These are phyloP conservation scores for Candida vaughaniae DNA, from an alignment of 805 yeast species.

Conservation along the genomic window DNA sequence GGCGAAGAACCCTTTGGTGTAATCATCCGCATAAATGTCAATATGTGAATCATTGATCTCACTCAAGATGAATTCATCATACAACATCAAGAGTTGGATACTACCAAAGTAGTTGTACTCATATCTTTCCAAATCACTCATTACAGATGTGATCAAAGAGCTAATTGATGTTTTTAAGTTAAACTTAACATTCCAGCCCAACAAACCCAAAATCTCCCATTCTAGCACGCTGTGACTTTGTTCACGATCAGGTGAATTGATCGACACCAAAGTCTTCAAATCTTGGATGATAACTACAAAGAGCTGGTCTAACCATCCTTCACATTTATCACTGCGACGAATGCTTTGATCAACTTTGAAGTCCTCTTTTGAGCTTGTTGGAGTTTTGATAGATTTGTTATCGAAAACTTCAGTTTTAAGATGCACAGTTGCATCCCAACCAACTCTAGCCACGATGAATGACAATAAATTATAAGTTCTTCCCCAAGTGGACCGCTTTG, in stretches of 20 bases:
- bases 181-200: slow-evolving; percentile 44
- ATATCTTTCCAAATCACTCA: slow-evolving; percentile 47
- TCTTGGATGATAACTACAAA: slow-evolving; percentile 72
- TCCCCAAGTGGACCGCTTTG: slow-evolving; percentile 40
- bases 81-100: slow-evolving; percentile 46
- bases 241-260: slow-evolving; percentile 21
- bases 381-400: not conserved
- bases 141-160: slow-evolving; percentile 46
- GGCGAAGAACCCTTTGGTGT: slow-evolving; percentile 24
- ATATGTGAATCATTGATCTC: slow-evolving; percentile 31
- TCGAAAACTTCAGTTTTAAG: slow-evolving; percentile 65
- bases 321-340: slow-evolving; percentile 41
- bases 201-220: slow-evolving; percentile 71
- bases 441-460: slow-evolving; percentile 61
- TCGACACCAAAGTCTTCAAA: slow-evolving; percentile 26
- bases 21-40: slow-evolving; percentile 29
- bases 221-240: slow-evolving; percentile 60
- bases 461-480: slow-evolving; percentile 65
- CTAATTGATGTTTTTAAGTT: slow-evolving; percentile 37
- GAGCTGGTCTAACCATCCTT: slow-evolving; percentile 75
- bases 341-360: slow-evolving; percentile 15
- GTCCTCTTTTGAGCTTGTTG: not conserved
- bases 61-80: slow-evolving; percentile 42
- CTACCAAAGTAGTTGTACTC: slow-evolving; percentile 65
- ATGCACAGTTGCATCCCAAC: slow-evolving; percentile 78